phyloP scores from a whole-genome alignment of 306 rosid species.

The Casuarina glauca region DNA sequence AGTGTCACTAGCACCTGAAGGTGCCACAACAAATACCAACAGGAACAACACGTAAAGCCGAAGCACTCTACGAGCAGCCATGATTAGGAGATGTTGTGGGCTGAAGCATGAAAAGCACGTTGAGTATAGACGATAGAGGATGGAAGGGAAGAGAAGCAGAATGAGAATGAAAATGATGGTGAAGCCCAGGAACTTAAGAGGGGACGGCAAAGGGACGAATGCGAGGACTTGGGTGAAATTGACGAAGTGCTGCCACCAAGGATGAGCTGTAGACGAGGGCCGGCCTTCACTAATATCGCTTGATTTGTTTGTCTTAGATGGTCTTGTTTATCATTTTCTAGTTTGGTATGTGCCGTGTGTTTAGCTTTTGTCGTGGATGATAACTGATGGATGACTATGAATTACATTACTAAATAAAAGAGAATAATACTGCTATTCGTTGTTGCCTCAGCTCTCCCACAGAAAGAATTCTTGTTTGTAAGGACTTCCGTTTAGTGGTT shows the following conservation, averaged over 20 bases:
- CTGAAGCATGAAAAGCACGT: neutral
- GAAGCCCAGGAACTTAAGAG: neutral
- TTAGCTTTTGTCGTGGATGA: too few relatives aligned
- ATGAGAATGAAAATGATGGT: neutral
- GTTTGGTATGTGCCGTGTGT: conserved; percentile 18
- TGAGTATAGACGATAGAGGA: neutral
- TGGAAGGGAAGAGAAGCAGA: neutral
- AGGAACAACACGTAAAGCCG: conserved; percentile 25
- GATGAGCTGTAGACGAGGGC: conserved; percentile 59
- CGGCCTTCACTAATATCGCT: conserved; percentile 34
- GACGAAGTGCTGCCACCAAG: conserved; percentile 39
- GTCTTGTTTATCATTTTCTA: conserved; percentile 18
- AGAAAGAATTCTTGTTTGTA: neutral
- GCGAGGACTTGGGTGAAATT: conserved; percentile 28
- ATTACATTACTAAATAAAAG: neutral
- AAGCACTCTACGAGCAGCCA: conserved; percentile 23
- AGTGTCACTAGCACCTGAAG: conserved; percentile 12
- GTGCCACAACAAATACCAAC: conserved; percentile 12
- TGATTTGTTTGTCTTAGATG: conserved; percentile 28
- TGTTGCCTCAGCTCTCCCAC: conserved; percentile 20
- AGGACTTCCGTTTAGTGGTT: too few relatives aligned
- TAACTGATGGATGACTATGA: too few relatives aligned
- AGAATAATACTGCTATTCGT: neutral
- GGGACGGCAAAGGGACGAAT: neutral
- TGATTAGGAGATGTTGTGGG: conserved; percentile 22